Percentiles rank a stretch among this genome's conserved stretches.
These are phyloP conservation scores for Paramecium biaurelia DNA, from an alignment of 73 alveolate genomes.

Conservation along the genomic window DNA sequence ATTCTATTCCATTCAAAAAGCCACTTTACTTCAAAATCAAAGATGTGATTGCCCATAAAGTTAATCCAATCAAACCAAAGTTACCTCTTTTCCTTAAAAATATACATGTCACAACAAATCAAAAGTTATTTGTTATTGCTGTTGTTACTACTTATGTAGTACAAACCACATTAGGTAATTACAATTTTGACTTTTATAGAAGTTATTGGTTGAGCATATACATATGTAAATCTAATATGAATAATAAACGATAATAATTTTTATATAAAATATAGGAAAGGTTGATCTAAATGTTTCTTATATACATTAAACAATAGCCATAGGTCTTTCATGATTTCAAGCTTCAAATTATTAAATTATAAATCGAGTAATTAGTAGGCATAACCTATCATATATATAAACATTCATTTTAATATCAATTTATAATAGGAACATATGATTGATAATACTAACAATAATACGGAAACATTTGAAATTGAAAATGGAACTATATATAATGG, in stretches of 20 bases:
- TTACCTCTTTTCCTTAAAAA: background rate
- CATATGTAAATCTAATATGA: background rate
- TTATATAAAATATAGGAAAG: background rate
- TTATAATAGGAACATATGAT: too few species aligned
- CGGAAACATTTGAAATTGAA: too few species aligned
- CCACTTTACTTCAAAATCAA: background rate
- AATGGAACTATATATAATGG: slow-evolving; percentile 68
- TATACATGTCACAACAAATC: background rate
- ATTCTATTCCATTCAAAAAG: background rate
- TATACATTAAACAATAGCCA: too few species aligned
- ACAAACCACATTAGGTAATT: background rate
- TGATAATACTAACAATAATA: too few species aligned
- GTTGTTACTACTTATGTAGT: background rate
- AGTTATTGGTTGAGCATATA: background rate
- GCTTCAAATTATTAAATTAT: too few species aligned
- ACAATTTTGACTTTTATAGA: background rate
- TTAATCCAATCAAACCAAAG: background rate
- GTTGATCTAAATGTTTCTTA: too few species aligned
- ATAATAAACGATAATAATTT: background rate
- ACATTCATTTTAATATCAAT: too few species aligned
- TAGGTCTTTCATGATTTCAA: too few species aligned
- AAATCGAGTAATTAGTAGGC: too few species aligned
- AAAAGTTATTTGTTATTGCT: background rate
- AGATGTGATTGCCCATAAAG: background rate
- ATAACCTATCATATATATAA: too few species aligned